Base-by-base conservation (phyloP, 2,329 filamentous ascomycete species). In the Fusarium concolor region DNA sequence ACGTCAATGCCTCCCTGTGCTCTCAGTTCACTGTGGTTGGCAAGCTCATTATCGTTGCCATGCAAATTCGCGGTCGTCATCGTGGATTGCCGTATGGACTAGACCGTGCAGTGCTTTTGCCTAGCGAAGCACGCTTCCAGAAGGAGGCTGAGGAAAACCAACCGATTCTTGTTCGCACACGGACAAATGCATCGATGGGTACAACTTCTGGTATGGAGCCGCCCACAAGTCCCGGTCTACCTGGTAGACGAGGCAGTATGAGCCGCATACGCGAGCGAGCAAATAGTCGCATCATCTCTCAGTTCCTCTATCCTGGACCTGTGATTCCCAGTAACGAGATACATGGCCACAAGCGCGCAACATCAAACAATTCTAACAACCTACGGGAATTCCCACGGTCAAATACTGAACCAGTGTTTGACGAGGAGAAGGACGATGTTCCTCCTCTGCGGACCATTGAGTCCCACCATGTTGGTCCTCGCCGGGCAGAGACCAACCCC, bases 1-100 rank as follows among this genome's bases (percentile, higher is more conserved):
- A 80, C 20, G 84, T 89, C 77, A 92, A 97, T 78, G 86, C 93
- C 0, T 94, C 92, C 1, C 93, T 99, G 68, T 94, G 89, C 31
- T 90, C 87, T 0, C 88, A 97, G 71, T 97, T 99, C 78, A 88
- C 85, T 14, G 85, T 90, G 0, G 79, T 97, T 78, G 93, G 76
- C 78, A 92, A 91, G 74, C 84, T 92, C 3, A 85, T 91, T 67
- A 87, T 91, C 53, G 84, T 91, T 58, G 87, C 87, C 29, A 90
- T 91, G 88, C 86, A 90, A 79, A 86, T 91, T 56, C 89, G 89
- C 77, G 89, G 89, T 8, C 86, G 89, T 3, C 89, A 91, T 72
- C 87, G 89, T 75, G 89, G 89, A 54, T 79, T 92, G 6, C 89
- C 89, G 1, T 91, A 91, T 71, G 88, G 87, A 5, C 83, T 90